Evolutionary conservation across 2,329 filamentous ascomycete genomes (phyloP).

Genomic region (Stagonosporopsis chrysanthemi): DNA sequence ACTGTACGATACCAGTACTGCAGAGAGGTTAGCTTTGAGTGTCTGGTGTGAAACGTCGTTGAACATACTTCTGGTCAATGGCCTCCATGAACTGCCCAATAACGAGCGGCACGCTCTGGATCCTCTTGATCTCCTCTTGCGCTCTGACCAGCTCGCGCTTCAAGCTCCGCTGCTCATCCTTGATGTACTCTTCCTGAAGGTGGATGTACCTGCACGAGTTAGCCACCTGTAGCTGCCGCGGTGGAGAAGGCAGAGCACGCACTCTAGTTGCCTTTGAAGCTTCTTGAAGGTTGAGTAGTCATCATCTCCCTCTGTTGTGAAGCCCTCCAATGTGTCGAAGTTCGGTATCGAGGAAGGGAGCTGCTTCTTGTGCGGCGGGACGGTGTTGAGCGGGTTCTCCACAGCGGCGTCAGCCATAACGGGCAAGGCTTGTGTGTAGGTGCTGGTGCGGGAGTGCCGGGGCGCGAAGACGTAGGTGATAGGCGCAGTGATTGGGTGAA

Average conservation of each 20-base stretch:
- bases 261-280: conserved; percentile 95
- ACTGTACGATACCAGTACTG: conserved; percentile 98
- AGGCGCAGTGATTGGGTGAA: not conserved
- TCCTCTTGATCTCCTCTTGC: conserved; percentile 99
- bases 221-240: conserved; percentile 29
- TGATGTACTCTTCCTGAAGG: conserved; percentile 99
- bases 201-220: conserved; percentile 77
- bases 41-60: not conserved
- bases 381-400: conserved; percentile 77
- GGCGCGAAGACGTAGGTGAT: not conserved
- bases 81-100: conserved; percentile 99
- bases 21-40: conserved; percentile 23
- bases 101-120: conserved; percentile 96
- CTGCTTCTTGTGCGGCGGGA: conserved; percentile 81
- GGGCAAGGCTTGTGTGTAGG: conserved; percentile 5
- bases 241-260: conserved; percentile 46
- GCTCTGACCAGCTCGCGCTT: conserved; percentile 97
- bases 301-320: conserved; percentile 81
- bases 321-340: conserved; percentile 87
- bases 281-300: conserved; percentile 97
- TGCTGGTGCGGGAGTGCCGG: not conserved
- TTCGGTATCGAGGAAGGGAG: conserved; percentile 82
- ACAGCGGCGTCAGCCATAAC: conserved; percentile 86
- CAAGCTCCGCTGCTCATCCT: conserved; percentile 97
- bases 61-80: conserved; percentile 92